A percentile compares a stretch with the other conserved stretches of the same genome.
phyloP scores from a whole-genome alignment of 2,329 filamentous ascomycete species.

The Penicillium sp. region DNA sequence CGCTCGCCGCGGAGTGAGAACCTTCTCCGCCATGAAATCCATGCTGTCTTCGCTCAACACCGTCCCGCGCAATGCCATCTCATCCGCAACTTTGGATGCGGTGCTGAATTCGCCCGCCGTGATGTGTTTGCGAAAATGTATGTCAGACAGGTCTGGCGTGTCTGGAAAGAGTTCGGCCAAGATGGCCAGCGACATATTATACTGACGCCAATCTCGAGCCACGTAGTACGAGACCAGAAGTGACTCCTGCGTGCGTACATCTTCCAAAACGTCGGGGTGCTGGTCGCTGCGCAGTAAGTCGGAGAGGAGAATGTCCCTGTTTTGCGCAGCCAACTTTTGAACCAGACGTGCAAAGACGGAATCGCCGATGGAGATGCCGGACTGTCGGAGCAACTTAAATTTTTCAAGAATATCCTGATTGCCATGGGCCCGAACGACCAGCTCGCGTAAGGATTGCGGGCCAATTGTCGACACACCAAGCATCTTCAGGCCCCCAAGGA shows the following conservation, averaged over 20 bases:
- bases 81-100: conserved; percentile 37
- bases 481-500: conserved; percentile 63
- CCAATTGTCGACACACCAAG: conserved; percentile 69
- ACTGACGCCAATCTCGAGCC: conserved; percentile 47
- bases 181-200: conserved; percentile 52
- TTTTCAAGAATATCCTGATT: conserved; percentile 53
- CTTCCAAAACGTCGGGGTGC: conserved; percentile 59
- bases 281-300: conserved; percentile 55
- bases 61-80: conserved; percentile 46
- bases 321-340: conserved; percentile 55
- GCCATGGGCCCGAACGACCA: conserved; percentile 60
- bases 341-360: conserved; percentile 63
- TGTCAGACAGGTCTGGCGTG: conserved; percentile 29
- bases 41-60: conserved; percentile 43
- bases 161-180: conserved; percentile 40
- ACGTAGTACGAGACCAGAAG: conserved; percentile 50
- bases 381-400: conserved; percentile 55
- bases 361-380: conserved; percentile 57
- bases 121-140: conserved; percentile 39
- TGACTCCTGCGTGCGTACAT: conserved; percentile 49
- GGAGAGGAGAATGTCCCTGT: conserved; percentile 49
- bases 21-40: conserved; percentile 37
- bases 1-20: conserved; percentile 29
- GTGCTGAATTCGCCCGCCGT: conserved; percentile 28
- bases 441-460: conserved; percentile 67